Conservation (phyloP, 768 basidiomycete genomes). For the Trametes cubensis region DNA sequence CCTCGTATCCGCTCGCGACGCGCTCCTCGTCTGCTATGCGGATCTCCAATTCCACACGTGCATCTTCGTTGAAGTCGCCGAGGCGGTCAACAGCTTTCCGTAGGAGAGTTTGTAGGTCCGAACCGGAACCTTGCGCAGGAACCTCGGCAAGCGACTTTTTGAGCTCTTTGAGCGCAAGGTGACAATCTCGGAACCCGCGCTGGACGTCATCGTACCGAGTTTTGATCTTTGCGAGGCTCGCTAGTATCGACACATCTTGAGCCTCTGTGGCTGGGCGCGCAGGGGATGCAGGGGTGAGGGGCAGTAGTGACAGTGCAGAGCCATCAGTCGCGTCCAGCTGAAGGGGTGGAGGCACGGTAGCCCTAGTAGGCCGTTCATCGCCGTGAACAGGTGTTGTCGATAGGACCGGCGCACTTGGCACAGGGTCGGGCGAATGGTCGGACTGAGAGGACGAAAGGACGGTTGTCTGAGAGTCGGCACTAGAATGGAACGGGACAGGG, state of each 20-base stretch:
- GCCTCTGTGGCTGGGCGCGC: not conserved
- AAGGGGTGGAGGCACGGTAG: constrained; percentile 10
- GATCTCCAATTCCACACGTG: constrained; percentile 82
- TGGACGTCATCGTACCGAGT: constrained; percentile 65
- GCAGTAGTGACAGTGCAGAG: constrained; percentile 10
- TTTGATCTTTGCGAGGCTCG: constrained; percentile 45
- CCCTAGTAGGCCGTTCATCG: not conserved
- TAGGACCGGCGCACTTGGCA: not conserved
- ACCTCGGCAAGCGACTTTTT: constrained; percentile 39
- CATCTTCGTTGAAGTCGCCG: constrained; percentile 76
- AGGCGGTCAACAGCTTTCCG: constrained; percentile 60
- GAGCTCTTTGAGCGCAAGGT: constrained; percentile 63
- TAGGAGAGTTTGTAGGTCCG: constrained; percentile 39
- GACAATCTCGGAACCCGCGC: constrained; percentile 68
- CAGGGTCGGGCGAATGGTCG: not conserved
- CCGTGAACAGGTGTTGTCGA: not conserved
- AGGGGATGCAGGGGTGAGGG: not conserved
- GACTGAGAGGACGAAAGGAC: not conserved
- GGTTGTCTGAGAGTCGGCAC: not conserved
- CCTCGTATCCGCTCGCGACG: constrained; percentile 65
- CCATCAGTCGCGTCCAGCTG: constrained; percentile 12
- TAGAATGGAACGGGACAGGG: not conserved
- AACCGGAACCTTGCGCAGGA: constrained; percentile 17
- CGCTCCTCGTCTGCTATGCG: constrained; percentile 72
- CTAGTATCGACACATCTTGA: constrained; percentile 33